Conservation (phyloP, 169 alveolate species). For the Plasmodium relictum region DNA sequence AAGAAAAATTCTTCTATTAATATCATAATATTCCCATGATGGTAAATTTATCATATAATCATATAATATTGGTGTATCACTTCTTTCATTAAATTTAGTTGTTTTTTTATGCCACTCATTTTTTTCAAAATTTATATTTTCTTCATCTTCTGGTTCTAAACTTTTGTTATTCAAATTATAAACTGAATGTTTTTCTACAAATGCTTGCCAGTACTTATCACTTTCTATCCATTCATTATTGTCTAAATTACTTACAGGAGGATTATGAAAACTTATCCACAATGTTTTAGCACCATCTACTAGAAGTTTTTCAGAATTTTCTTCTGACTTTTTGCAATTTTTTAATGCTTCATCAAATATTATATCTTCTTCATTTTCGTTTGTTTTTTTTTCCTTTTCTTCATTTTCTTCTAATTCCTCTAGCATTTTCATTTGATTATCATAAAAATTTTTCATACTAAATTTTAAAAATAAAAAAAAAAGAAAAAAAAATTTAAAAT, state of each 20-base stretch:
- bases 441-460: conserved; percentile 80
- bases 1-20: conserved; percentile 87
- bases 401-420: conserved; percentile 57
- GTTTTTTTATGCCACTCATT: conserved; percentile 85
- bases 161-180: conserved; percentile 80
- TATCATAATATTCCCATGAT: conserved; percentile 91
- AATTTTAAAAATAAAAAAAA: conserved; percentile 9
- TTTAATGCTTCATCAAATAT: conserved; percentile 77
- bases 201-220: conserved; percentile 93
- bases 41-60: conserved; percentile 88
- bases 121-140: conserved; percentile 70
- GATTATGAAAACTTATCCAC: conserved; percentile 89
- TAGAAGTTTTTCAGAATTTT: conserved; percentile 82
- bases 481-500: neutral
- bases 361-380: conserved; percentile 46
- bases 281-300: conserved; percentile 90
- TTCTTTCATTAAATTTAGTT: conserved; percentile 87
- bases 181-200: conserved; percentile 88
- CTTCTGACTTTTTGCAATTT: conserved; percentile 82
- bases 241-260: conserved; percentile 84
- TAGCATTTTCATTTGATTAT: conserved; percentile 69
- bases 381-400: neutral
- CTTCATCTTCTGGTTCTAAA: conserved; percentile 82
- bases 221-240: conserved; percentile 92
- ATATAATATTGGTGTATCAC: conserved; percentile 89